Base-by-base conservation (phyloP, 1,284 basidiomycete species). In the Phellinidium pouzarii region DNA sequence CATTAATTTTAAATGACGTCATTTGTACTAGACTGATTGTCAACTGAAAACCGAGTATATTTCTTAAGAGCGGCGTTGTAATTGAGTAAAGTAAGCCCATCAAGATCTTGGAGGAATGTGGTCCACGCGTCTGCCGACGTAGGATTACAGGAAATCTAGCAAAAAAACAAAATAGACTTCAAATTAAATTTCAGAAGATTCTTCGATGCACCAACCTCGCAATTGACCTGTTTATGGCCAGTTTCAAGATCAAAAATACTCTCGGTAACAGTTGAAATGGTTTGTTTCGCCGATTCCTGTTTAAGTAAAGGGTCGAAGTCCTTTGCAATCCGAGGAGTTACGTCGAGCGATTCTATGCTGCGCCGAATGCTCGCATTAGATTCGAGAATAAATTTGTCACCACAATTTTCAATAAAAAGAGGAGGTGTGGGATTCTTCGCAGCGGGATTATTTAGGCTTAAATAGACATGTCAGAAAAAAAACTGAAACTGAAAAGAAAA, bases 191-290 rank as follows among this genome's bases (percentile, higher is more conserved):
- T n/a, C n/a, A 20, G 4, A n/a, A 0, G 14, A 44, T 44, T 11
- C 41, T 31, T 42, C 27, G 17, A 31, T 55, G 56, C 40, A 53
- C 64, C 47, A 61, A 86, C 86, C 73, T 81, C 70, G 65, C 80
- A 85, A 22, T 68, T 62, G 22, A 73, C 71, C 31, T 67, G 69
- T 59, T 74, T 77, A 56, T 80, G 71, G 34, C 73, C 72, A 54
- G 72, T 79, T 60, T 81, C 82, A 23, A 79, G 64, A 60, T 87
- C 80, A 20, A 78, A 57, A 9, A 72, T 60, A 48, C 67, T 75
- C 59, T 83, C 81, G 25, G 58, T 70, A 25, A 69, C 41, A 54
- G 9, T 66, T 61, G 37, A 58, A 48, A 29, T 45, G 22, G 27
- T 22, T 22, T 43, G 31, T 14, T 45, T 25, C 9, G 11, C 22